Base-by-base conservation (phyloP, 192 early-diverging fungal genomes). In the Entophlyctis luteolus region DNA sequence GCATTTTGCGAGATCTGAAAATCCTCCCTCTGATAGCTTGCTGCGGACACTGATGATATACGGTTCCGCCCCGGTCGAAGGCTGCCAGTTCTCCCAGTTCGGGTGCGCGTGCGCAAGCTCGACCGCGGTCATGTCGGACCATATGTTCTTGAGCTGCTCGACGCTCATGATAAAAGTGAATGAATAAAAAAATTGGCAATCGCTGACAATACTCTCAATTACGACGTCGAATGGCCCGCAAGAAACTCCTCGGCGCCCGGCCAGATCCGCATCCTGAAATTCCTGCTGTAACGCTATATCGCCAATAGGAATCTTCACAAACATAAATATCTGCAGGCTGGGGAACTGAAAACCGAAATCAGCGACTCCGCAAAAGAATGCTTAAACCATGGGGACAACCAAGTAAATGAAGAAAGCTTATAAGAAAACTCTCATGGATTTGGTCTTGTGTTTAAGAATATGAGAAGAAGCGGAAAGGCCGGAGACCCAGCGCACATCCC, bases 211-310 rank as follows among this genome's bases (percentile, higher is more conserved):
- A 27, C 22, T 27, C 12, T 16, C 42, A 45, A 6, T 20, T 55
- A 18, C 31, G 6, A 63, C 50, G 60, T 33, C 60, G 8, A 4
- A n/a, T n/a, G n/a, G n/a, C 5, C 28, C 25, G 14, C 1, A 63
- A 65, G 38, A 72, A 72, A 48, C 27, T 45, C 18, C 57, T 70
- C 12, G 71, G 71, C 0, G 35, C 62, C 16, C 16, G 71, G 32
- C 66, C 66, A 6, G 71, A 72, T 59, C 48, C 57, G 4, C 48
- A 68, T 37, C 71, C 71, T 1, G 65, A 72, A 1, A 70, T 72
- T 23, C 71, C 71, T 1, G 45, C 71, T 16, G 71, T 72, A 47
- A 38, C 18, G 3, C 1, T 65, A 12, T 29, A 32, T 23, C n/a
- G 58, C 20, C 14, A 46, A 46, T 18, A 46, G 22, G 22, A 47